Percentiles rank a stretch among this genome's conserved stretches.
Evolutionary conservation across 2,329 filamentous ascomycete species (phyloP).

Genomic region (Lachnellula willkommii): DNA sequence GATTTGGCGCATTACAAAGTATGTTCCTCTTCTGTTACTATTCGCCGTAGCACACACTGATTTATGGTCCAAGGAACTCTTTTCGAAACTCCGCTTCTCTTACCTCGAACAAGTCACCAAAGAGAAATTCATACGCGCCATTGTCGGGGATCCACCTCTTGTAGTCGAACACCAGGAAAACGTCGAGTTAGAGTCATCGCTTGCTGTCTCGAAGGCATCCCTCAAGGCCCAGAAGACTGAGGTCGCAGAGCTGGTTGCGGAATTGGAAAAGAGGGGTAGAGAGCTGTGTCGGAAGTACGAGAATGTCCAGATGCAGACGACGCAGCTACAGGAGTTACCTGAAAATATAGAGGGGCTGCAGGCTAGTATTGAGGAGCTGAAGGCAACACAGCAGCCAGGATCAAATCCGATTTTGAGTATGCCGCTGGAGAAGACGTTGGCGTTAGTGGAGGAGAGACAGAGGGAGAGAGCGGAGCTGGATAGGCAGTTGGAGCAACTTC

Average conservation of each 20-base stretch:
- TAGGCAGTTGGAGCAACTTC: conserved; percentile 57
- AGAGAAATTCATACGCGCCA: conserved; percentile 91
- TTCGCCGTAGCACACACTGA: conserved; percentile 1
- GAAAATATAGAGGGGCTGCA: conserved; percentile 45
- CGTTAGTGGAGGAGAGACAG: conserved; percentile 47
- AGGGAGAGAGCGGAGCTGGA: conserved; percentile 52
- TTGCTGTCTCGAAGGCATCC: conserved; percentile 64
- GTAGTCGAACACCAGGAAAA: conserved; percentile 83
- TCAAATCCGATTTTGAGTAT: conserved; percentile 46
- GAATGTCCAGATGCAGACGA: conserved; percentile 43
- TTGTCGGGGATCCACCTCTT: conserved; percentile 83
- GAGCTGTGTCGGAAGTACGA: conserved; percentile 54
- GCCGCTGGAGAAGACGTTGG: conserved; percentile 52
- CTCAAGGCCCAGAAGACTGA: conserved; percentile 77
- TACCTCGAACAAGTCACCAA: conserved; percentile 99
- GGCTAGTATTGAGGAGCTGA: conserved; percentile 42
- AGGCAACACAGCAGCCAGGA: conserved; percentile 37
- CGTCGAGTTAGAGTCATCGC: conserved; percentile 65
- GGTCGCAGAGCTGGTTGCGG: conserved; percentile 65
- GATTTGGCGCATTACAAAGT: conserved; percentile 84
- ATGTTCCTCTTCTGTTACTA: conserved; percentile 1
- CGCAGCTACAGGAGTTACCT: conserved; percentile 47
- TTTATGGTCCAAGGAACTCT: conserved; percentile 60
- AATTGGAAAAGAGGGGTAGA: conserved; percentile 61
- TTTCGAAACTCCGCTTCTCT: conserved; percentile 91